Evolutionary conservation across 768 basidiomycete genomes (phyloP), one percentile per base, ranked within the genome.

Genomic region (Hebeloma cylindrosporum): DNA sequence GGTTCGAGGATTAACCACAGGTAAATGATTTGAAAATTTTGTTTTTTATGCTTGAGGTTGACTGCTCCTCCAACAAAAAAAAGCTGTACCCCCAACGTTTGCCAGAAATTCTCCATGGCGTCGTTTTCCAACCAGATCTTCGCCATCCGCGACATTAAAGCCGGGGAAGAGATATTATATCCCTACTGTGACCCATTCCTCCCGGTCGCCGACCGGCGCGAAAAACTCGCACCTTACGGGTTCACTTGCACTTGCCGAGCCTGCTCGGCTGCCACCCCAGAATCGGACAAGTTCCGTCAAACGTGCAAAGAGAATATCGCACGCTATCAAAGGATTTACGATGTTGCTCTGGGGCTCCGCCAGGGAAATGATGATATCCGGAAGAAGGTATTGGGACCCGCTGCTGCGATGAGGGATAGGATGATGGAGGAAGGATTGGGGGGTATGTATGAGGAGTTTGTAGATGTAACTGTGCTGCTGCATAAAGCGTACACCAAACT

Each of bases 1-100:
- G 55, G 65, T 36, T 65, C 66, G n/a, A 62, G 67, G 18, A 56
- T 68, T 25, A 71, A 69, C 30, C 68, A 70, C 34, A 68, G 68
- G 68, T 63, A 9, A 11, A 43, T 11, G 13, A 40, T 35, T 34
- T n/a, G 37, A 11, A 22, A 7, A n/a, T 13, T 7, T 9, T 41
- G n/a, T 34, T 17, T 9, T 20, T 6, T n/a, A n/a, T n/a, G n/a
- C 7, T 11, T 33, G 14, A 26, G 1, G 26, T 10, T 27, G 8
- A 14, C 25, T 30, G 5, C 14, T 27, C 10, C 27, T 27, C 2
- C 10, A 18, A 18, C 31, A 20, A n/a, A 27, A 16, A 7, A 28
- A 30, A 68, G 66, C 33, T 67, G 67, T 39, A 53, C 57, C 11
- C 57, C 65, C 20, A 68, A 65, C 26, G 57, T 59, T 0, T 47